Percentiles rank a stretch among this genome's conserved stretches.
Evolutionary conservation across 192 early-diverging fungal species (phyloP).

Genomic region (Lobosporangium transversale): DNA sequence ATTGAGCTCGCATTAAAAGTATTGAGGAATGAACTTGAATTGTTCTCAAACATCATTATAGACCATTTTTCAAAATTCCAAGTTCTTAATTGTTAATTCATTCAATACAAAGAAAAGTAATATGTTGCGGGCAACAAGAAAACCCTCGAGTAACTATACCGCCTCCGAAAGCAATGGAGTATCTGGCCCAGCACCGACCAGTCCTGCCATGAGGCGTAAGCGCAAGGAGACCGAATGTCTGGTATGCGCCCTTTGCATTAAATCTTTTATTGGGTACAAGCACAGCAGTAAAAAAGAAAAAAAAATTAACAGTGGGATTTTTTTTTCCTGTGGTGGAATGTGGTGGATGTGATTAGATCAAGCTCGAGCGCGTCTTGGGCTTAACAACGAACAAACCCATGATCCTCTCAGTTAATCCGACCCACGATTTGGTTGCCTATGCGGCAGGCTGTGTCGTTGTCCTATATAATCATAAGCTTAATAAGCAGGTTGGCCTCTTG

Average conservation of each 20-base stretch:
- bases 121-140: conserved; percentile 7
- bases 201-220: conserved; percentile 40
- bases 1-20: too few species aligned
- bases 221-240: conserved; percentile 39
- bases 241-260: not conserved
- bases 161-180: not conserved
- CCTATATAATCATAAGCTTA: conserved; percentile 76
- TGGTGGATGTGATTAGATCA: too few species aligned
- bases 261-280: not conserved
- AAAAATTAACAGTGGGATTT: not conserved
- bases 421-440: conserved; percentile 72
- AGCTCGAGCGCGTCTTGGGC: conserved; percentile 75
- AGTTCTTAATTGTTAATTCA: too few species aligned
- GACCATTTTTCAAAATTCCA: too few species aligned
- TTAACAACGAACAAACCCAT: conserved; percentile 64
- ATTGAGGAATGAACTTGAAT: too few species aligned
- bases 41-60: too few species aligned
- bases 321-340: not conserved
- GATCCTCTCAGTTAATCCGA: conserved; percentile 62
- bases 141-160: not conserved
- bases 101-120: not conserved
- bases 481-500: conserved; percentile 72
- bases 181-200: conserved; percentile 4
- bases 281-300: not conserved
- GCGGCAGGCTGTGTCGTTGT: conserved; percentile 79